Evolutionary conservation across 1,284 basidiomycete genomes (phyloP).

Genomic region (Coniophora puteana): DNA sequence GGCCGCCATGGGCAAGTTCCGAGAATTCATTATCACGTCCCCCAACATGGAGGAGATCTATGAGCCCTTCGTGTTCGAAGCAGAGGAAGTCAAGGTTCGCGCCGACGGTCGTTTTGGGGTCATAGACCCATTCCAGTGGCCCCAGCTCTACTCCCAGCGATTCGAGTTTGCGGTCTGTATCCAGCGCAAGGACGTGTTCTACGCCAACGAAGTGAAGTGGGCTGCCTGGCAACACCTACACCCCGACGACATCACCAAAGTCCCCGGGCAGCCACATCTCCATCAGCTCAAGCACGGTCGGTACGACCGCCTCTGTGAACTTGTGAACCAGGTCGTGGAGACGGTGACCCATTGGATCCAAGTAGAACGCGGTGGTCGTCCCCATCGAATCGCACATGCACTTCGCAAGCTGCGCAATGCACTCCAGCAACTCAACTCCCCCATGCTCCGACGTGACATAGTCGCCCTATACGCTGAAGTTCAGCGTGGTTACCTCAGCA

Average conservation of each 20-base stretch:
- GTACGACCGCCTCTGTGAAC: not conserved
- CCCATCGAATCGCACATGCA: too few species aligned
- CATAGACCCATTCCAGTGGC: slow-evolving; percentile 12
- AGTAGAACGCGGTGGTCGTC: too few species aligned
- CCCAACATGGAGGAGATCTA: slow-evolving; percentile 11
- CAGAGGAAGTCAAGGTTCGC: not conserved
- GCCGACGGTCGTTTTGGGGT: slow-evolving; percentile 7
- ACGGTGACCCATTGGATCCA: too few species aligned
- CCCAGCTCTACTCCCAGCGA: slow-evolving; percentile 3
- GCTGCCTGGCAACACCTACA: slow-evolving; percentile 9
- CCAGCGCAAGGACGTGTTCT: not conserved
- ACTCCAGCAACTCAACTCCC: too few species aligned
- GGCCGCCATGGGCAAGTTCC: not conserved
- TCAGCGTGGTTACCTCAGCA: too few species aligned
- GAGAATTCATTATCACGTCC: not conserved
- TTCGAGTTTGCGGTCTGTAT: slow-evolving; percentile 8
- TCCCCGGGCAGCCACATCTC: slow-evolving; percentile 1
- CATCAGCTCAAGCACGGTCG: not conserved
- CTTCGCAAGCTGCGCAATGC: too few species aligned
- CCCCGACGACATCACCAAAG: not conserved
- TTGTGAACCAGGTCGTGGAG: not conserved
- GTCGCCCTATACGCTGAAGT: too few species aligned
- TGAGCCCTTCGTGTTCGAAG: not conserved
- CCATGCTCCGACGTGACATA: too few species aligned
- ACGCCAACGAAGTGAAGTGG: slow-evolving; percentile 7